These are phyloP conservation scores for Chalciporus sp. DNA, from an alignment of 1,284 basidiomycete species.

Conservation along the genomic window DNA sequence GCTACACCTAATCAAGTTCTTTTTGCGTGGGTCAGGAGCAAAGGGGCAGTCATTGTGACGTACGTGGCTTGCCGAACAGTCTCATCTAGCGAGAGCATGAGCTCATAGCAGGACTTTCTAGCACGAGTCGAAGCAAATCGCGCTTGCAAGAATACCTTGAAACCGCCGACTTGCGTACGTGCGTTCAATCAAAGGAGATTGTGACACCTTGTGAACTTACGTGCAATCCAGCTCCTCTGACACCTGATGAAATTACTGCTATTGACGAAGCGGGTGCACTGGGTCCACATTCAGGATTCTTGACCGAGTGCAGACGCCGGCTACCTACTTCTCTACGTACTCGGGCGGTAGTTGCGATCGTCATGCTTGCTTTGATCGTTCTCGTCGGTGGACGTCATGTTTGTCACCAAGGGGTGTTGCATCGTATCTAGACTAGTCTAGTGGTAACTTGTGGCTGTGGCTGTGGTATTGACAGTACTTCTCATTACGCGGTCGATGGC, in stretches of 20 bases:
- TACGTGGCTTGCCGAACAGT: conserved; percentile 34
- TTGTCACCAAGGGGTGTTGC: no score
- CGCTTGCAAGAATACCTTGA: conserved; percentile 58
- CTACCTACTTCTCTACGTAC: not conserved
- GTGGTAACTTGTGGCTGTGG: conserved; percentile 16
- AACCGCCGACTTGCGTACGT: conserved; percentile 49
- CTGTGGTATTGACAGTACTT: conserved; percentile 17
- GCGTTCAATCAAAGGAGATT: not conserved
- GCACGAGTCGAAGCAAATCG: conserved; percentile 55
- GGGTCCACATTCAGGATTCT: conserved; percentile 16
- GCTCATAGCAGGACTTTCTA: conserved; percentile 14
- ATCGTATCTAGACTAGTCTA: not conserved
- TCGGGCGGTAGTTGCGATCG: not conserved
- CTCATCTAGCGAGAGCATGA: no score
- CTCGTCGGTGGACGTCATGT: no score
- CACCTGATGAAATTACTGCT: conserved; percentile 40
- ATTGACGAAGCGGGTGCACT: conserved; percentile 47
- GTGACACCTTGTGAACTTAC: not conserved
- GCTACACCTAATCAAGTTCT: conserved; percentile 73
- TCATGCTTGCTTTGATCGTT: not conserved
- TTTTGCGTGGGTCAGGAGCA: conserved; percentile 66
- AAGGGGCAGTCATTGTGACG: conserved; percentile 71
- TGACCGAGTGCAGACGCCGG: not conserved
- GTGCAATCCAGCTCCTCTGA: conserved; percentile 31
- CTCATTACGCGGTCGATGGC: conserved; percentile 40